Evolutionary conservation across 2,329 filamentous ascomycete species (phyloP), one percentile per base, ranked within the genome.

Genomic region (Aspergillus amoenus): DNA sequence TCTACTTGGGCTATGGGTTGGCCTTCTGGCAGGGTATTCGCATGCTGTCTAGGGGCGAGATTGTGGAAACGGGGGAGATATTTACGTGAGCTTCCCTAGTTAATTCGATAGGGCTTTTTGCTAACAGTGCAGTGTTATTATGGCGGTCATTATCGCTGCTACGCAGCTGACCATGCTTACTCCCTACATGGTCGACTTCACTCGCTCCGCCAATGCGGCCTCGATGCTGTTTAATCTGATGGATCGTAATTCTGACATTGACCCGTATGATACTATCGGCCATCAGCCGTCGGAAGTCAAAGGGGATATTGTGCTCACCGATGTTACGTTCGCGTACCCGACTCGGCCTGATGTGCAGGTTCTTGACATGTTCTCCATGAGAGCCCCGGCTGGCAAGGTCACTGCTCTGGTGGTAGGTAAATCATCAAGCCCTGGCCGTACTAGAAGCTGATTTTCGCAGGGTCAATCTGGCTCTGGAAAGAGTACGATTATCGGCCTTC

Each of bases 401-500:
- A 96, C 93, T 2, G 94, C 94, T 1, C 79, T 99, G 6, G 94
- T 99, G 5, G 22, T 24, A 4, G 1, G 22, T 24, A 24, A 24
- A 24, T 24, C 3, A 24, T 24, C 3, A 24, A 24, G 3, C 6
- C 22, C 5, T 4, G 22, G 22, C 6, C 22, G 3, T 4, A 4
- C 5, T 24, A 4, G 3, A 24, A 24, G 22, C 22, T 24, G 22
- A 24, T 24, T 24, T 24, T 24, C 3, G 22, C 22, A 24, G 22
- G 94, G 94, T 56, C 91, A 93, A 0, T 97, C 93, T 9, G 94
- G 93, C 11, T 95, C 90, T 39, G 94, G 94, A 46, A 99, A 97
- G 77, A 93, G 89, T 67, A 97, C 94, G 0, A 93, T 97, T 60
- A 88, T 97, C 30, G 93, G 93, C 11, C 81, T 99, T 18, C 87